Conservation (phyloP, 2,329 filamentous ascomycete genomes). For the Penicillium brevicompactum region DNA sequence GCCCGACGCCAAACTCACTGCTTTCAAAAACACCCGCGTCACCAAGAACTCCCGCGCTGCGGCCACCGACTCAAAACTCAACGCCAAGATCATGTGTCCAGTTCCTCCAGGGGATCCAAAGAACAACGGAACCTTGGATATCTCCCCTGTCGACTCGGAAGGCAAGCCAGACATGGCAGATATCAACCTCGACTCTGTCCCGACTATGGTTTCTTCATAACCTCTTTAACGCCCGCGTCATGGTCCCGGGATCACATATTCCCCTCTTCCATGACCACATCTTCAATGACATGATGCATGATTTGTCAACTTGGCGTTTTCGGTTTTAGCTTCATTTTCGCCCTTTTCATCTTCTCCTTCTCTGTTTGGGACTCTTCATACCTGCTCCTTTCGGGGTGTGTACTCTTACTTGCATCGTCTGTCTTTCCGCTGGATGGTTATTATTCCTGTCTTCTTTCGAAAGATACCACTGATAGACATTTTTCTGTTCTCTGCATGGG, state of each 20-base stretch:
- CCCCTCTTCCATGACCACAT: not conserved
- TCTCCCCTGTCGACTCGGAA: not conserved
- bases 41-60: slow-evolving; percentile 33
- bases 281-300: slow-evolving; percentile 20
- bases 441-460: slow-evolving; percentile 11
- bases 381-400: slow-evolving; percentile 11
- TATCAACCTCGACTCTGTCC: not conserved
- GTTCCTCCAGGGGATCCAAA: slow-evolving; percentile 37
- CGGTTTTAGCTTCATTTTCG: slow-evolving; percentile 4
- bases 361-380: slow-evolving; percentile 7
- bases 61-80: slow-evolving; percentile 27
- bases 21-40: slow-evolving; percentile 29
- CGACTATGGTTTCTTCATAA: slow-evolving; percentile 6
- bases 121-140: slow-evolving; percentile 37
- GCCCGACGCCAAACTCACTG: slow-evolving; percentile 5
- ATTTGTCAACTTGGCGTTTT: slow-evolving; percentile 6
- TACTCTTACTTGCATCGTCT: slow-evolving; percentile 13
- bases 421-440: slow-evolving; percentile 8
- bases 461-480: slow-evolving; percentile 43
- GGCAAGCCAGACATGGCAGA: not conserved
- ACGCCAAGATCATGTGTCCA: slow-evolving; percentile 38
- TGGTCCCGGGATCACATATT: slow-evolving; percentile 3
- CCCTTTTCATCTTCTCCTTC: not conserved
- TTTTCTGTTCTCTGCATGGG: slow-evolving; percentile 22
- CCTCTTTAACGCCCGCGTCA: slow-evolving; percentile 1